Conservation (phyloP, 106 monocot genomes). For the Cymbidium sinense region DNA sequence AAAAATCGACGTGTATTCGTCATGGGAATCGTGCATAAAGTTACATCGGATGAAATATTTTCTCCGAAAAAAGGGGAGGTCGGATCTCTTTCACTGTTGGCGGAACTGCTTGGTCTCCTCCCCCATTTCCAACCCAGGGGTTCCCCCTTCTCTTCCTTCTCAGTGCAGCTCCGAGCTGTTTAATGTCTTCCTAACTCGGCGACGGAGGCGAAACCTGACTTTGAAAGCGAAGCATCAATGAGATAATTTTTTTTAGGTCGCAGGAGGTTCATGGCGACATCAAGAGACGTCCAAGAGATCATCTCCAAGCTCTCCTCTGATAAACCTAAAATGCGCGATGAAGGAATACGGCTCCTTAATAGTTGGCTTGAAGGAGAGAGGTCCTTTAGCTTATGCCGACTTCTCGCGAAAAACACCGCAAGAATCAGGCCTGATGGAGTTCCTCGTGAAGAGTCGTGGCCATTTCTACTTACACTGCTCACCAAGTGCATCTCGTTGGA, state of each 20-base stretch:
- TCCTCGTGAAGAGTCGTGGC: constrained; percentile 68
- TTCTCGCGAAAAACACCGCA: constrained; percentile 60
- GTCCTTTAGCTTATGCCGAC: constrained; percentile 49
- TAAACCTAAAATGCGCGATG: constrained; percentile 65
- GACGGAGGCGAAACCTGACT: neutral
- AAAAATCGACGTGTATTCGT: too few relatives aligned
- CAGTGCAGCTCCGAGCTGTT: neutral
- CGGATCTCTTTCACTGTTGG: too few relatives aligned
- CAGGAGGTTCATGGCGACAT: constrained; percentile 43
- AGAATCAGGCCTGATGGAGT: constrained; percentile 44
- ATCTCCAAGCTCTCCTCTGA: constrained; percentile 82
- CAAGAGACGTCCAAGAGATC: constrained; percentile 66
- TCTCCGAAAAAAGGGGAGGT: too few relatives aligned
- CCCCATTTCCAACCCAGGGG: neutral
- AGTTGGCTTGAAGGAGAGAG: constrained; percentile 81
- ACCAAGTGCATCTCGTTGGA: constrained; percentile 58
- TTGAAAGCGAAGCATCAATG: neutral
- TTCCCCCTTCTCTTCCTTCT: neutral
- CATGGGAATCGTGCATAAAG: too few relatives aligned
- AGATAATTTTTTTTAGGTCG: neutral
- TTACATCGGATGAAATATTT: too few relatives aligned
- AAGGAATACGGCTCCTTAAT: constrained; percentile 64
- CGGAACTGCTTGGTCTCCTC: too few relatives aligned
- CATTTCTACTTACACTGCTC: constrained; percentile 58
- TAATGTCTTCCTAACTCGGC: neutral